A percentile compares a stretch with the other conserved stretches of the same genome.
Conservation (phyloP, 192 early-diverging fungal genomes). For the Gamsiella multidivaricata region DNA sequence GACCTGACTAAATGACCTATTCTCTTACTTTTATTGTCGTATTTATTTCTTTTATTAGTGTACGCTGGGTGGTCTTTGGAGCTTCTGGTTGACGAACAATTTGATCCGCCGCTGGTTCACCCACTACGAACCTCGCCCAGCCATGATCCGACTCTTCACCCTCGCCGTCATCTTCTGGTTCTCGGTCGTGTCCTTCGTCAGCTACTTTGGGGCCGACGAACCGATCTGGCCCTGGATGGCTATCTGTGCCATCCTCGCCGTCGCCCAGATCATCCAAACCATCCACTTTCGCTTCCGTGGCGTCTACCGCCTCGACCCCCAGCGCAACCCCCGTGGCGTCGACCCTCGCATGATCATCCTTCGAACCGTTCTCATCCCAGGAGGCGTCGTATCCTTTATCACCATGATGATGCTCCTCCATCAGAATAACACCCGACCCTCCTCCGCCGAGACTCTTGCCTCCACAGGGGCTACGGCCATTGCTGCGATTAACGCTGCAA, state of each 20-base stretch:
- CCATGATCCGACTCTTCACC: constrained; percentile 62
- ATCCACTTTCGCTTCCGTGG: constrained; percentile 42
- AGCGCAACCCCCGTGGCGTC: constrained; percentile 8
- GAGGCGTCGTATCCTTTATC: constrained; percentile 61
- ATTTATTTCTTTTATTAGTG: constrained; percentile 51
- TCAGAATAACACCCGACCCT: constrained; percentile 57
- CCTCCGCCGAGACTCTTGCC: constrained; percentile 31
- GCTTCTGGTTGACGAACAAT: constrained; percentile 63
- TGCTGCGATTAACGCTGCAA: constrained; percentile 29
- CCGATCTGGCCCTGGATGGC: constrained; percentile 70
- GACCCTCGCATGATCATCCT: constrained; percentile 27
- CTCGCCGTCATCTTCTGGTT: constrained; percentile 66
- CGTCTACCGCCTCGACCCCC: constrained; percentile 8
- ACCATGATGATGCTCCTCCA: constrained; percentile 64
- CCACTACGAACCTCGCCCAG: constrained; percentile 64
- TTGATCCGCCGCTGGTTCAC: constrained; percentile 68
- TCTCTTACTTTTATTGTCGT: not conserved
- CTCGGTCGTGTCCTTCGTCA: constrained; percentile 59
- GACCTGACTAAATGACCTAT: not conserved
- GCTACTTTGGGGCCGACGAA: constrained; percentile 64
- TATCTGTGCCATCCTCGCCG: constrained; percentile 57
- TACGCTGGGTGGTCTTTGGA: constrained; percentile 66
- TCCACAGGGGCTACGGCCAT: constrained; percentile 37
- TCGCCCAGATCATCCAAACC: constrained; percentile 57
- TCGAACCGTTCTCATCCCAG: constrained; percentile 57